A percentile compares a stretch with the other conserved stretches of the same genome.
phyloP scores from a whole-genome alignment of 1,284 basidiomycete genomes.

The Puccinia triticina region DNA sequence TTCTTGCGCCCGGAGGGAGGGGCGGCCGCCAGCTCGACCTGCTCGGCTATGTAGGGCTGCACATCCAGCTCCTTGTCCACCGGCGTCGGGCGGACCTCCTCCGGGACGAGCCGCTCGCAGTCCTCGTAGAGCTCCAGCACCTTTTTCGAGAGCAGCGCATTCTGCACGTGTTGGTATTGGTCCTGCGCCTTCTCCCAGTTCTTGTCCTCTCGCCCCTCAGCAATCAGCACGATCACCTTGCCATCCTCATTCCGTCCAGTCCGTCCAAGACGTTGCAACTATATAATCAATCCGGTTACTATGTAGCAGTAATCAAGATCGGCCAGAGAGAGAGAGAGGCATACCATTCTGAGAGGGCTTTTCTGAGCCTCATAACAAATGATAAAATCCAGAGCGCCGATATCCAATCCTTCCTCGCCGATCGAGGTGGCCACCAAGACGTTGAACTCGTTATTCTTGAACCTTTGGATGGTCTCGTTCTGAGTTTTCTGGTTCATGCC shows the following conservation, averaged over 20 bases:
- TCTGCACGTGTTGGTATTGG: constrained; percentile 85
- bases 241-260: constrained; percentile 93
- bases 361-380: constrained; percentile 96
- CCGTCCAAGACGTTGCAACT: constrained; percentile 94
- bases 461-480: constrained; percentile 68
- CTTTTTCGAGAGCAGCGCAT: constrained; percentile 80
- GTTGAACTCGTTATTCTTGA: constrained; percentile 80
- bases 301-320: background rate
- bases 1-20: background rate
- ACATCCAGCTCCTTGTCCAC: constrained; percentile 73
- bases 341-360: constrained; percentile 91
- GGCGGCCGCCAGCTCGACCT: constrained; percentile 53
- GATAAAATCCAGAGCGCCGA: constrained; percentile 97
- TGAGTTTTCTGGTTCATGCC: constrained; percentile 91
- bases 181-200: constrained; percentile 90
- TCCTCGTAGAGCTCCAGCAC: constrained; percentile 89
- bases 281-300: background rate
- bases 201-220: constrained; percentile 84
- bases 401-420: constrained; percentile 98
- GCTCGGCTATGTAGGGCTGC: constrained; percentile 59
- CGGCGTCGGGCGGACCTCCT: constrained; percentile 73
- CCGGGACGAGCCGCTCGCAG: constrained; percentile 81
- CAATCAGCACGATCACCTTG: constrained; percentile 86
- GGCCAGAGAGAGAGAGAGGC: constrained; percentile 56
- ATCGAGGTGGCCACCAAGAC: constrained; percentile 95